Base-by-base conservation (phyloP, 805 yeast species). In the Saccharomycopsis sp. region DNA sequence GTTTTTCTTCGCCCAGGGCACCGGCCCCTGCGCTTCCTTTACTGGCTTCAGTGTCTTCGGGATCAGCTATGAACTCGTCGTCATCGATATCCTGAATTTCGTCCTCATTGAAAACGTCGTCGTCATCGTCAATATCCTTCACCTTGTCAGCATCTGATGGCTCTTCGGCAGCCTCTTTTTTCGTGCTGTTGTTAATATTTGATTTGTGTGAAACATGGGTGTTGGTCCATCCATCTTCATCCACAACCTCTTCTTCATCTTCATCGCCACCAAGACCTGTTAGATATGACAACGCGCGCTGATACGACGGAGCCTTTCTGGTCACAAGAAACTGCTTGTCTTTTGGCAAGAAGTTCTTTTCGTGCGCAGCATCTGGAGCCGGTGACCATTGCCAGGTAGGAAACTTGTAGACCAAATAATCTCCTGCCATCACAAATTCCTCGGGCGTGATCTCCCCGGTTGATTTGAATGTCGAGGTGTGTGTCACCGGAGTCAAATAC, bases 381-480 rank as follows among this genome's bases (percentile, higher is more conserved):
- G 82, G 74, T 1, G 82, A 74, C 99, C 99, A 94, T 62, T 84
- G 83, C 99, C 99, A 94, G 0, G 98, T 94, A 1, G 99, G 98
- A 70, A 94, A 94, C 76, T 87, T 89, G 71, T 84, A 85, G 35
- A 86, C 92, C 59, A 94, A 74, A 71, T 90, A 94, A 70, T 94
- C 97, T 22, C 99, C 99, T 2, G 99, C 97, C 57, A 76, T 77
- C 8, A 91, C 93, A 73, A 94, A 94, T 70, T 94, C 99, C 56
- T 89, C 96, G 1, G 99, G 99, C 0, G 97, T 89, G 55, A 94
- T 85, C 69, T 93, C 94, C 2, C 99, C 99, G 0, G 97, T 88
- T 54, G 78, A 73, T 57, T 83, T 77, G 73, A 91, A 94, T 17
- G 94, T 89, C 24, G 97, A 91, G n/a, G 76, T 81, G 70, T 92